Evolutionary conservation across 2,329 filamentous ascomycete species (phyloP).

Genomic region (Diaporthe eres): DNA sequence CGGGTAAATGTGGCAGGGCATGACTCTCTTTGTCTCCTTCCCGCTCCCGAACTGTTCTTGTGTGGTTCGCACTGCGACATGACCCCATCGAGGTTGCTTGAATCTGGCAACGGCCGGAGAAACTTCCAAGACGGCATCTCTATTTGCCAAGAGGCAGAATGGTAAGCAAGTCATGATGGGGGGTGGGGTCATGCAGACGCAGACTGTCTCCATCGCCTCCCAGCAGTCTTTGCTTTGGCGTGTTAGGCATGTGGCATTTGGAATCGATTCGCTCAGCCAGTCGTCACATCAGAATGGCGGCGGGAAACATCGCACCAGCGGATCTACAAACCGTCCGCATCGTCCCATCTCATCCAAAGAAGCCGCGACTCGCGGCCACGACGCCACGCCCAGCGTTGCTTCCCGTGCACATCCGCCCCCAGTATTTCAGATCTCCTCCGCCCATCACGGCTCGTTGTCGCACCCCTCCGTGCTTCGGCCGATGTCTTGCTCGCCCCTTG

Average conservation of each 20-base stretch:
- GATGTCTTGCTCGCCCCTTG: neutral
- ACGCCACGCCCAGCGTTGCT: slow-evolving; percentile 21
- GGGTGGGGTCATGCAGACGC: neutral
- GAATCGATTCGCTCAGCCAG: neutral
- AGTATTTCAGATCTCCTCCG: neutral
- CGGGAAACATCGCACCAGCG: slow-evolving; percentile 18
- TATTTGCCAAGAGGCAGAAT: slow-evolving; percentile 2
- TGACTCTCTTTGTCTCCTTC: slow-evolving; percentile 9
- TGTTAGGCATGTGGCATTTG: neutral
- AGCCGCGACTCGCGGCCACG: slow-evolving; percentile 8
- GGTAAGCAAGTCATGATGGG: neutral
- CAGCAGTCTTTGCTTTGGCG: neutral
- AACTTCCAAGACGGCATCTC: slow-evolving; percentile 22
- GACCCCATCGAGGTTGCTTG: neutral
- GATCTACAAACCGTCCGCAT: slow-evolving; percentile 9
- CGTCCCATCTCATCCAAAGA: slow-evolving; percentile 20
- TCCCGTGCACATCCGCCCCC: slow-evolving; percentile 22
- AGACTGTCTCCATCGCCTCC: neutral
- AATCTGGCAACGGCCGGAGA: slow-evolving; percentile 5
- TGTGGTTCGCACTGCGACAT: neutral
- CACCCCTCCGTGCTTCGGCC: slow-evolving; percentile 4
- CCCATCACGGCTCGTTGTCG: slow-evolving; percentile 9
- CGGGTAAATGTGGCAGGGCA: neutral
- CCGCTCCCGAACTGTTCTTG: neutral
- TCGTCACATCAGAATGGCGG: neutral